Evolutionary conservation across 2,329 filamentous ascomycete species (phyloP).

Genomic region (Byssochlamys sp.): DNA sequence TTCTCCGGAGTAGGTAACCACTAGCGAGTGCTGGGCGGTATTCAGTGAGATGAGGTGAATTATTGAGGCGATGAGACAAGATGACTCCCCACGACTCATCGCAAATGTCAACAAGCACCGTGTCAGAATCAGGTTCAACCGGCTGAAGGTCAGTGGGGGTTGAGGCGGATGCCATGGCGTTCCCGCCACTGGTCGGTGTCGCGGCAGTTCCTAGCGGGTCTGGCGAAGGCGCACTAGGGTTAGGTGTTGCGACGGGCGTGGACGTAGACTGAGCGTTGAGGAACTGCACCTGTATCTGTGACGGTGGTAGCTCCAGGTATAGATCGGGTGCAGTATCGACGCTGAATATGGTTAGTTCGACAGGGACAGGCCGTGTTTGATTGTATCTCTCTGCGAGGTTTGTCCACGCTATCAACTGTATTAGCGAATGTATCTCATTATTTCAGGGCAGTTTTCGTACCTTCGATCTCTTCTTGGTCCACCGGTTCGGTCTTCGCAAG

Average conservation of each 20-base stretch:
- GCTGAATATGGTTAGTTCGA: conserved; percentile 29
- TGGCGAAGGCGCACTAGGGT: conserved; percentile 30
- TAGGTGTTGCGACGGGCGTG: conserved; percentile 32
- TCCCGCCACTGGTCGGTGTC: conserved; percentile 23
- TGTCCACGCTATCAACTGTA: conserved; percentile 24
- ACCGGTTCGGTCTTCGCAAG: conserved; percentile 45
- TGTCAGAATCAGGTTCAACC: conserved; percentile 44
- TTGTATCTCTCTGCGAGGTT: conserved; percentile 30
- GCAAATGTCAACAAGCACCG: conserved; percentile 46
- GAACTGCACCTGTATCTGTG: conserved; percentile 23
- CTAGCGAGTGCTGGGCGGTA: conserved; percentile 36
- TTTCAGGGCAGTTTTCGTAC: conserved; percentile 18
- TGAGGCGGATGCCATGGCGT: conserved; percentile 28
- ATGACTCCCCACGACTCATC: conserved; percentile 54
- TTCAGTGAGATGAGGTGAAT: conserved; percentile 31
- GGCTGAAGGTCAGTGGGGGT: conserved; percentile 23
- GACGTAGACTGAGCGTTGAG: conserved; percentile 24
- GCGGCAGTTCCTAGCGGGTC: conserved; percentile 34
- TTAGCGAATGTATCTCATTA: conserved; percentile 4
- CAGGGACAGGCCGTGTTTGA: conserved; percentile 20
- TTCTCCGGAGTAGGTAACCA: conserved; percentile 39
- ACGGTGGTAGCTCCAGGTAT: conserved; percentile 22
- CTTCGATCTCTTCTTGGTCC: conserved; percentile 43
- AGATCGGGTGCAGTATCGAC: conserved; percentile 28
- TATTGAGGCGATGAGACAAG: conserved; percentile 41